A percentile compares a stretch with the other conserved stretches of the same genome.
These are phyloP conservation scores for Pueraria montana DNA, from an alignment of 306 rosid species.

Conservation along the genomic window DNA sequence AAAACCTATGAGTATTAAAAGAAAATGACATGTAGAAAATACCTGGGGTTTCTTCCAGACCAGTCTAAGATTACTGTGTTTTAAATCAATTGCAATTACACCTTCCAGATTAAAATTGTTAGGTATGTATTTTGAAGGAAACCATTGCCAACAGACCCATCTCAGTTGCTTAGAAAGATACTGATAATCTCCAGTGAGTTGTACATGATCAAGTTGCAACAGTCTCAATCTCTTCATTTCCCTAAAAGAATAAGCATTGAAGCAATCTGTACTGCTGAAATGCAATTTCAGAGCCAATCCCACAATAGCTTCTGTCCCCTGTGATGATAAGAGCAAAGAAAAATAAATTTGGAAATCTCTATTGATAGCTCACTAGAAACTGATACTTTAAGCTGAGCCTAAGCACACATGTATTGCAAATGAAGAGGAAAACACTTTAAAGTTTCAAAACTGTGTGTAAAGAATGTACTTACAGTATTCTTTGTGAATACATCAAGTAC, in stretches of 20 bases:
- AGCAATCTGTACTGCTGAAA: neutral
- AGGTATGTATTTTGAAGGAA: slow-evolving; percentile 42
- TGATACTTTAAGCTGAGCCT: no score
- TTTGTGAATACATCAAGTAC: neutral
- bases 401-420: neutral
- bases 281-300: neutral
- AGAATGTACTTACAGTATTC: neutral
- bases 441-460: neutral
- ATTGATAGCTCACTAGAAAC: neutral
- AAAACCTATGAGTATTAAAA: neutral
- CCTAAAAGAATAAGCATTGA: neutral
- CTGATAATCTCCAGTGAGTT: neutral
- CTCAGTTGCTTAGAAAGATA: neutral
- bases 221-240: neutral
- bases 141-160: slow-evolving; percentile 28
- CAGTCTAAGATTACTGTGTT: slow-evolving; percentile 39
- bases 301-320: neutral
- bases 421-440: neutral
- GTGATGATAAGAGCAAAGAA: neutral
- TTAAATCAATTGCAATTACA: slow-evolving; percentile 46
- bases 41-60: slow-evolving; percentile 52
- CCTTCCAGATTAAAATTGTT: neutral
- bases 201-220: neutral
- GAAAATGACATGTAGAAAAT: neutral
- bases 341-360: neutral